phyloP scores from a whole-genome alignment of 2,329 filamentous ascomycete species.

The Aspergillus sclerotialis region DNA sequence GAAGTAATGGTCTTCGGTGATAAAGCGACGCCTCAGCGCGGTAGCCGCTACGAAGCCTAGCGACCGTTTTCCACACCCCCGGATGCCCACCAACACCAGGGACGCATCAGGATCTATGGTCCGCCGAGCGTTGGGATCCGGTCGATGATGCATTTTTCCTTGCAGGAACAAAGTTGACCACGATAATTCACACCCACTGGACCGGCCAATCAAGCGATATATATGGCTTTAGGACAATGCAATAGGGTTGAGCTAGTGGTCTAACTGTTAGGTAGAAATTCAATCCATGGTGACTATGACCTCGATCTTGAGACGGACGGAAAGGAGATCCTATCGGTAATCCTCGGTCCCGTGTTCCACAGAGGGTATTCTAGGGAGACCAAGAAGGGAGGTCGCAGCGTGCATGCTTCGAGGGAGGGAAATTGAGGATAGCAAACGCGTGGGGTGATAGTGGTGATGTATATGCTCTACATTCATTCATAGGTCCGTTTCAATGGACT shows the following conservation, averaged over 20 bases:
- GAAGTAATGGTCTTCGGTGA: slow-evolving; percentile 40
- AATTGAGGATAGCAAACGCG: too few relatives aligned
- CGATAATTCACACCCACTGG: too few relatives aligned
- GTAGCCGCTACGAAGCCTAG: slow-evolving; percentile 38
- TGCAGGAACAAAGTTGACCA: too few relatives aligned
- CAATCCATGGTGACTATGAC: too few relatives aligned
- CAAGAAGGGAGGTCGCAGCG: not conserved
- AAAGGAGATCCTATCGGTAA: too few relatives aligned
- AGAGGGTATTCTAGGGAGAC: not conserved
- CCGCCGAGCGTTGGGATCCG: slow-evolving; percentile 11
- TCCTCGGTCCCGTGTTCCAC: too few relatives aligned
- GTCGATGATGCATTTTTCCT: slow-evolving; percentile 10
- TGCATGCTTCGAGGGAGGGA: slow-evolving; percentile 1
- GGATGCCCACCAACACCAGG: slow-evolving; percentile 36
- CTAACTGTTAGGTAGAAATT: not conserved
- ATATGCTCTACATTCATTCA: too few relatives aligned
- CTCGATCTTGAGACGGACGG: too few relatives aligned
- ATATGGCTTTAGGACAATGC: not conserved
- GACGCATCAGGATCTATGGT: slow-evolving; percentile 33
- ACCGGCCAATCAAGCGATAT: slow-evolving; percentile 1
- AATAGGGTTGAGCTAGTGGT: too few relatives aligned
- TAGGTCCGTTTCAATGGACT: too few relatives aligned
- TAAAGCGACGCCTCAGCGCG: slow-evolving; percentile 35
- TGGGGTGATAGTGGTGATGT: too few relatives aligned
- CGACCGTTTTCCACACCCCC: slow-evolving; percentile 38